Evolutionary conservation across 352 stramenopile genomes (phyloP).

Genomic region (Globisporangium emineosum): DNA sequence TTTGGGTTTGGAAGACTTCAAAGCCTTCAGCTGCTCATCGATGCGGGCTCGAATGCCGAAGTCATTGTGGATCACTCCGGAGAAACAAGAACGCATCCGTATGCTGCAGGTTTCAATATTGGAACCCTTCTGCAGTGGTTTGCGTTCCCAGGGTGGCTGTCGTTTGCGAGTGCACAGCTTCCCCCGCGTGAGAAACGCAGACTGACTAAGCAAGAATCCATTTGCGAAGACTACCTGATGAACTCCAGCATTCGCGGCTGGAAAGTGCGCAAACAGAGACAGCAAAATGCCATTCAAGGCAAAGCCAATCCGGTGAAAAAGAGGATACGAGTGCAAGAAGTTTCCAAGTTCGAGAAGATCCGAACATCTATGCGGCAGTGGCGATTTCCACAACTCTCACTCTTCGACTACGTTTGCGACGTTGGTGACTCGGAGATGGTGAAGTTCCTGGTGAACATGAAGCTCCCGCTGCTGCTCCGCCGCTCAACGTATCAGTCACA

Average conservation of each 20-base stretch:
- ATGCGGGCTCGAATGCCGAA: slow-evolving; percentile 32
- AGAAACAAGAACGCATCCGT: slow-evolving; percentile 43
- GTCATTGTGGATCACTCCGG: slow-evolving; percentile 40
- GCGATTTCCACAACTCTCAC: slow-evolving; percentile 35
- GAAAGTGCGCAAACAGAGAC: slow-evolving; percentile 16
- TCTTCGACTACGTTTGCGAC: slow-evolving; percentile 41
- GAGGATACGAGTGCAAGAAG: not conserved
- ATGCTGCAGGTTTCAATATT: slow-evolving; percentile 47
- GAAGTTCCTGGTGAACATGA: slow-evolving; percentile 29
- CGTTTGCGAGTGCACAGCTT: slow-evolving; percentile 27
- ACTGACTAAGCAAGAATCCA: slow-evolving; percentile 24
- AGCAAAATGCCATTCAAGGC: not conserved
- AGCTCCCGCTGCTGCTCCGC: slow-evolving; percentile 28
- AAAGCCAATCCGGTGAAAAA: not conserved
- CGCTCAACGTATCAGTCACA: slow-evolving; percentile 39
- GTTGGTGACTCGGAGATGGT: slow-evolving; percentile 26
- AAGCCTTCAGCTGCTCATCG: slow-evolving; percentile 26
- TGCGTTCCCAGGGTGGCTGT: slow-evolving; percentile 59
- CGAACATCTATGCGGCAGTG: slow-evolving; percentile 33
- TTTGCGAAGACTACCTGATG: slow-evolving; percentile 34
- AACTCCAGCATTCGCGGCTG: slow-evolving; percentile 43
- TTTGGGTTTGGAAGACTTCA: slow-evolving; percentile 45
- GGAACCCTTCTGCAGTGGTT: slow-evolving; percentile 45
- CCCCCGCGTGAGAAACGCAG: slow-evolving; percentile 24
- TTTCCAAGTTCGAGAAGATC: slow-evolving; percentile 22